Evolutionary conservation across 2,329 filamentous ascomycete genomes (phyloP), one percentile per base, ranked within the genome.

Genomic region (Botryotinia convoluta): DNA sequence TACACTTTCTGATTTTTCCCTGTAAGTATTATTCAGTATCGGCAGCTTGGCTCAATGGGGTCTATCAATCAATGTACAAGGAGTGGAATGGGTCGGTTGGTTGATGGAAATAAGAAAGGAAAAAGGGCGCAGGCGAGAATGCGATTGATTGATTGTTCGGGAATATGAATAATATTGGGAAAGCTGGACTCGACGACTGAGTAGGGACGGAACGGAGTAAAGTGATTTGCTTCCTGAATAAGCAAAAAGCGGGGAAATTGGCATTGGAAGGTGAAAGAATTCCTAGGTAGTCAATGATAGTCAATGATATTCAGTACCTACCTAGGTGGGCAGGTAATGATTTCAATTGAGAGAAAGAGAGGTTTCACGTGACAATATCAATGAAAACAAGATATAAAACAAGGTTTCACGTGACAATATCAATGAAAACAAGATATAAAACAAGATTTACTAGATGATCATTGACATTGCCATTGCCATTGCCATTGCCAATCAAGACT

Each of bases 81-180:
- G 44, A 42, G 48, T 59, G 65, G 37, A 54, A 35, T 22, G 77
- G 77, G 51, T 54, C n/a, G 51, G 78, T 78, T 80, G 79, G 79
- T 78, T 79, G 79, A 78, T 79, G 79, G 79, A 74, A 80, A 79
- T 81, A 80, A 79, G 22, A 39, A 29, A 57, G 51, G n/a, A 57
- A 29, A 3, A 57, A 18, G n/a, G 2, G 14, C n/a, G 51, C 51
- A 57, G n/a, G 51, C 51, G 51, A 63, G 32, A 20, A 45, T 54
- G 64, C 39, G 42, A 71, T 32, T 20, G 42, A 71, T 32, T 20
- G 65, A 54, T 57, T 29, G 69, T 60, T 72, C 76, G 77, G 76
- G 77, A 77, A 78, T 76, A 77, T 65, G 44, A 42, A 20, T 51
- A 39, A 26, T 29, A 18, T 8, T 4, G 7, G 14, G 51, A 29